phyloP scores from a whole-genome alignment of 2,329 filamentous ascomycete species.

The Aurifilum marmelostoma region DNA sequence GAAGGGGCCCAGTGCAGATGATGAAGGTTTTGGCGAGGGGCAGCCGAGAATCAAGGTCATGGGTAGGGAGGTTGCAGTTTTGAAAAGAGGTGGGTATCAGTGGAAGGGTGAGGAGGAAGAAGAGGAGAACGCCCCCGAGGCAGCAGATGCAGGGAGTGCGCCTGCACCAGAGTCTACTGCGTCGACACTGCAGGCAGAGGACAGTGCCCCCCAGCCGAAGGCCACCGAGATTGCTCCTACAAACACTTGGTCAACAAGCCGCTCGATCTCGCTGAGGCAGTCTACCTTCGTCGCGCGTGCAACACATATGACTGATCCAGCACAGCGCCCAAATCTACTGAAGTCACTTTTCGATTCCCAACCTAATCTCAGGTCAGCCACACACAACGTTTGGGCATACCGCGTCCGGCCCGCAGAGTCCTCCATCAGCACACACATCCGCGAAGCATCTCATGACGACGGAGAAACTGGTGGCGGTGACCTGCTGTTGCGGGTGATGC shows the following conservation, averaged over 20 bases:
- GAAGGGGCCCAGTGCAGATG: conserved; percentile 64
- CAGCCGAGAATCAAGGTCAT: conserved; percentile 75
- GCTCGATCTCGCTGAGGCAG: conserved; percentile 53
- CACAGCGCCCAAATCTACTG: conserved; percentile 48
- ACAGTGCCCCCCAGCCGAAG: conserved; percentile 29
- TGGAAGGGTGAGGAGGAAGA: conserved; percentile 50
- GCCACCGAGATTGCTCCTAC: conserved; percentile 31
- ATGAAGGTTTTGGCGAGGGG: conserved; percentile 73
- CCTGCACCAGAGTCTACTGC: conserved; percentile 25
- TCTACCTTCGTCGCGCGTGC: conserved; percentile 64
- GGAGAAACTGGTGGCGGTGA: conserved; percentile 64
- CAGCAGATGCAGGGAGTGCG: conserved; percentile 20
- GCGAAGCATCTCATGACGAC: conserved; percentile 60
- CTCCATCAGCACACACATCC: conserved; percentile 42
- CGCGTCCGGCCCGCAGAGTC: conserved; percentile 42
- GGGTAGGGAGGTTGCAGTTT: conserved; percentile 72
- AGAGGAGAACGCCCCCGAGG: conserved; percentile 16
- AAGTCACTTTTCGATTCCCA: conserved; percentile 52
- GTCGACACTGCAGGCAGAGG: conserved; percentile 30
- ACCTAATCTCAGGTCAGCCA: conserved; percentile 55
- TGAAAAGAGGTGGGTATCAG: conserved; percentile 78
- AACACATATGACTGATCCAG: conserved; percentile 42
- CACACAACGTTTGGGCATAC: conserved; percentile 63
- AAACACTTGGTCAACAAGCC: conserved; percentile 55
- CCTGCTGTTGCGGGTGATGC: conserved; percentile 58